phyloP scores from a whole-genome alignment of 2,329 filamentous ascomycete species.

The Cladophialophora carrionii region DNA sequence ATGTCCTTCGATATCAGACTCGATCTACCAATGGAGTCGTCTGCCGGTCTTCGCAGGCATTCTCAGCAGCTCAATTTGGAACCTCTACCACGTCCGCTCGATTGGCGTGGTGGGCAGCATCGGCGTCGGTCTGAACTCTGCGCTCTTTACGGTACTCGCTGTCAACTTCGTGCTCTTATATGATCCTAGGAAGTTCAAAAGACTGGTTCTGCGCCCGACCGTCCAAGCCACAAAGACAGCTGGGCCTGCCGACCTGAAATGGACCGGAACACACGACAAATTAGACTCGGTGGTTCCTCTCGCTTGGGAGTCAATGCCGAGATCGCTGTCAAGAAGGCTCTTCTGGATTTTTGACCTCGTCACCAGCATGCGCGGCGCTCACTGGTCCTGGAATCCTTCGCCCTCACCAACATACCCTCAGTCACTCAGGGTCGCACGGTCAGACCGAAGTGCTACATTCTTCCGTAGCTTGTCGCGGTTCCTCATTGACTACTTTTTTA shows the following conservation, averaged over 20 bases:
- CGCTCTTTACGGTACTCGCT: slow-evolving; percentile 1
- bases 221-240: not conserved
- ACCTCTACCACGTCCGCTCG: slow-evolving; percentile 8
- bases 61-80: slow-evolving; percentile 3
- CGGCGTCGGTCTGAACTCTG: slow-evolving; percentile 8
- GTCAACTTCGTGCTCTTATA: slow-evolving; percentile 14
- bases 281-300: not conserved
- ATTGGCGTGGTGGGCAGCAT: slow-evolving; percentile 12
- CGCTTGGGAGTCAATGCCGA: slow-evolving; percentile 9
- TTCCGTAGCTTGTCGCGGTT: slow-evolving; percentile 3
- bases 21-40: not conserved
- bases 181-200: slow-evolving; percentile 6
- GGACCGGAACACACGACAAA: too few species aligned
- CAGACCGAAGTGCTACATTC: not conserved
- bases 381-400: slow-evolving; percentile 12
- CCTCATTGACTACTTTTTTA: slow-evolving; percentile 5
- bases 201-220: not conserved
- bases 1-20: slow-evolving; percentile 1
- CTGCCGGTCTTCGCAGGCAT: slow-evolving; percentile 7
- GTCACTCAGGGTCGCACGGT: not conserved
- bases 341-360: slow-evolving; percentile 9
- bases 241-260: not conserved
- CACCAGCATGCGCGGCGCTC: slow-evolving; percentile 7
- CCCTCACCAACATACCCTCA: slow-evolving; percentile 3
- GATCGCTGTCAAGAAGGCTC: not conserved